Evolutionary conservation across 140 eudicot genomes (phyloP).

Genomic region (Ambrosia hybrid): DNA sequence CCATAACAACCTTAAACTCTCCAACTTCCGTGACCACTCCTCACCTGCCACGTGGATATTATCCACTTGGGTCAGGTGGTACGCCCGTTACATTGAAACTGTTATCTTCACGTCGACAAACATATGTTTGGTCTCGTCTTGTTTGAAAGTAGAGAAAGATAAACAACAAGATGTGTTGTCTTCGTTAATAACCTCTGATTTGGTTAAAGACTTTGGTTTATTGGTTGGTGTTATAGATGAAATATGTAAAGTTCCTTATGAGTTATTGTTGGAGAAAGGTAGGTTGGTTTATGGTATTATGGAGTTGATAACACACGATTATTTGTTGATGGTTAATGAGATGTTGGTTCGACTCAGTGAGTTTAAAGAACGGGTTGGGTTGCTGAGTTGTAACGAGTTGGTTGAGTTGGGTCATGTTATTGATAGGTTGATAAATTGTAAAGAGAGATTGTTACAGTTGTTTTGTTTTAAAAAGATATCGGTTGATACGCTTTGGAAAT

Average conservation of each 20-base stretch:
- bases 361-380: slow-evolving; percentile 52
- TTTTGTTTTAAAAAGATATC: slow-evolving; percentile 39
- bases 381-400: slow-evolving; percentile 67
- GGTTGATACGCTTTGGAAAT: slow-evolving; percentile 48
- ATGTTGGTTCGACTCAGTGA: slow-evolving; percentile 53
- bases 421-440: slow-evolving; percentile 52
- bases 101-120: slow-evolving; percentile 52
- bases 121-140: slow-evolving; percentile 36
- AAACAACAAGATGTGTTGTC: slow-evolving; percentile 42
- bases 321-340: slow-evolving; percentile 47
- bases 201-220: slow-evolving; percentile 47
- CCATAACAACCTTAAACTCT: slow-evolving; percentile 74
- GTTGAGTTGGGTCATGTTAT: slow-evolving; percentile 56
- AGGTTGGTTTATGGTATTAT: slow-evolving; percentile 44
- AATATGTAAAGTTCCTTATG: slow-evolving; percentile 59
- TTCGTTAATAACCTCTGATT: slow-evolving; percentile 39
- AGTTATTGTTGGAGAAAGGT: slow-evolving; percentile 31
- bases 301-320: slow-evolving; percentile 52
- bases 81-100: slow-evolving; percentile 67
- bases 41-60: slow-evolving; percentile 58
- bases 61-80: slow-evolving; percentile 78
- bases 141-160: slow-evolving; percentile 28
- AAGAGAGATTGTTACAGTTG: slow-evolving; percentile 34
- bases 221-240: slow-evolving; percentile 52
- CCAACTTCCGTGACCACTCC: slow-evolving; percentile 65